Conservation (phyloP, 2,329 filamentous ascomycete species). For the Acephala macrosclerotiorum region DNA sequence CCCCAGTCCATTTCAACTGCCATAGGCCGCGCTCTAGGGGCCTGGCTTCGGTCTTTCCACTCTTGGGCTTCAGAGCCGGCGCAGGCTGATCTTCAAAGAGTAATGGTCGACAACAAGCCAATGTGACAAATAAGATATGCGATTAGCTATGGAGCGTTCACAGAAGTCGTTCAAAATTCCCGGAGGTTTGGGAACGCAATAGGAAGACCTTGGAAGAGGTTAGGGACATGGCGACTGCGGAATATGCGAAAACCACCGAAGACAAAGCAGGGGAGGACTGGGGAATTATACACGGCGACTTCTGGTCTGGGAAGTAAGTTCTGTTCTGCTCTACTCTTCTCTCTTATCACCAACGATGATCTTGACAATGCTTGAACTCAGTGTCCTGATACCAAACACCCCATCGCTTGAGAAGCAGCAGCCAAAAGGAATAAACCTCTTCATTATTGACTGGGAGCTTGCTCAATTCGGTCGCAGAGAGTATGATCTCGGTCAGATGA, state of each 20-base stretch:
- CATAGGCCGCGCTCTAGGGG: conserved; percentile 55
- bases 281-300: conserved; percentile 62
- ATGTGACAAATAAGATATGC: conserved; percentile 59
- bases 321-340: conserved; percentile 24
- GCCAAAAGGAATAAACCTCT: conserved; percentile 48
- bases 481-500: conserved; percentile 65
- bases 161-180: conserved; percentile 51
- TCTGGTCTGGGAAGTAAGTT: conserved; percentile 64
- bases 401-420: conserved; percentile 41
- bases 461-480: conserved; percentile 56
- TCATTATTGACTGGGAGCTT: conserved; percentile 67
- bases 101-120: conserved; percentile 50
- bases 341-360: too few relatives aligned
- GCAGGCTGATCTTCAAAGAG: conserved; percentile 46
- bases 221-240: conserved; percentile 50
- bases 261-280: conserved; percentile 27
- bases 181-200: conserved; percentile 51
- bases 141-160: conserved; percentile 54
- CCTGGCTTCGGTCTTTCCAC: conserved; percentile 57
- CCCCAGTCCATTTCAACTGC: conserved; percentile 47
- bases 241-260: conserved; percentile 44
- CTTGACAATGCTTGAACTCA: conserved; percentile 9
- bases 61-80: conserved; percentile 25
- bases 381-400: conserved; percentile 20
- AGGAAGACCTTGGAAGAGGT: conserved; percentile 54